phyloP scores from a whole-genome alignment of 108 stramenopile genomes.

The Parietichytrium sp. region DNA sequence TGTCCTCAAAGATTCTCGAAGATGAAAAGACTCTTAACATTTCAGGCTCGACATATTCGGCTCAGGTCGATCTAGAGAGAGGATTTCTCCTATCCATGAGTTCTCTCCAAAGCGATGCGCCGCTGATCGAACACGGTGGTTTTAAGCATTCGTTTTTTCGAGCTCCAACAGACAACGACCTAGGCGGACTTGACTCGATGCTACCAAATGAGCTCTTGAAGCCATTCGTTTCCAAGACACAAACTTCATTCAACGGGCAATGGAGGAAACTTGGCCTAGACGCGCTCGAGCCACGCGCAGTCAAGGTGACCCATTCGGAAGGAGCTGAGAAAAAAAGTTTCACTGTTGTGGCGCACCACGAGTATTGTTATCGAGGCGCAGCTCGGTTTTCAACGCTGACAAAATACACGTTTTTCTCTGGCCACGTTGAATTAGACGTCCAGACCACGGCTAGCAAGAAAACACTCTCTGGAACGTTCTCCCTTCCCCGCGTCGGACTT shows the following conservation, averaged over 20 bases:
- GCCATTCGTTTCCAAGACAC: neutral
- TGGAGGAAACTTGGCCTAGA: neutral
- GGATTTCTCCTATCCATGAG: too few species aligned
- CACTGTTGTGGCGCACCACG: neutral
- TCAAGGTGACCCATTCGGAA: neutral
- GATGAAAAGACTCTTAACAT: too few species aligned
- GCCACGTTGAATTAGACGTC: neutral
- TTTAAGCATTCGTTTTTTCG: neutral
- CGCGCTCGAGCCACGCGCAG: neutral
- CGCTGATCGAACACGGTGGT: neutral
- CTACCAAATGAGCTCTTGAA: neutral
- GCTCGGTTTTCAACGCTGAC: neutral
- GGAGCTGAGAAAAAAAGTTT: neutral
- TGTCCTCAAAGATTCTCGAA: too few species aligned
- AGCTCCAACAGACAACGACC: neutral
- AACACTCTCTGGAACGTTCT: neutral
- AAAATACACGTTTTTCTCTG: neutral
- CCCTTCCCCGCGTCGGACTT: neutral
- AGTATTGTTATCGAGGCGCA: too few species aligned
- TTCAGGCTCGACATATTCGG: too few species aligned
- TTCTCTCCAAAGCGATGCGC: neutral
- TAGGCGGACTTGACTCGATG: neutral
- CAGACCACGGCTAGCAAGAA: neutral
- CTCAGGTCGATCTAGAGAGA: too few species aligned
- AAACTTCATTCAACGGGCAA: neutral